Base-by-base conservation (phyloP, 176 grass and related monocot species). In the Oryza glumipatula region DNA sequence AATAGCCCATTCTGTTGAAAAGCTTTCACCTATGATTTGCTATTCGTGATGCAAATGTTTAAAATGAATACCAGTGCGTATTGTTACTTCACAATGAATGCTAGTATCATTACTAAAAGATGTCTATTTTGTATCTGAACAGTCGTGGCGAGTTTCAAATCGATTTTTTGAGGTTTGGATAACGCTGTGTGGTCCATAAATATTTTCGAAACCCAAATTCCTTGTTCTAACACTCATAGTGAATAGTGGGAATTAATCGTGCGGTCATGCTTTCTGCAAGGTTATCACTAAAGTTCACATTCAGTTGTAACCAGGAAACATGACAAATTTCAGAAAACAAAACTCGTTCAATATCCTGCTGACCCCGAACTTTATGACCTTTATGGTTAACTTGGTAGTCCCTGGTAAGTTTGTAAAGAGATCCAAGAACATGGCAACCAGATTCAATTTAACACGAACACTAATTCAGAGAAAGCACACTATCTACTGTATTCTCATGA, bases 401-500 rank as follows among this genome's bases (percentile, higher is more conserved):
- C 52, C 32, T 67, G 61, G 28, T 70, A 46, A 68, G 8, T 63
- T 23, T 19, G 19, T 61, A 22, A 21, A 45, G 9, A 77, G 30
- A 30, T 61, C 3, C 16, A 85, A n/a, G 9, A 70, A 77, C 65
- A 58, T 81, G 67, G 17, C 70, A 33, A 46, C 7, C 24, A 44
- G 68, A 70, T 24, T 47, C 11, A 36, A 4, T 35, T 51, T 64
- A 35, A 67, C 33, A 67, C 21, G n/a, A 52, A 79, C 46, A 80
- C 52, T n/a, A 66, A 48, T 72, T 66, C 15, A 19, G 14, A 46
- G 16, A 48, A 3, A 19, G 21, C 26, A 52, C 39, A 46, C 47
- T 78, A 44, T 70, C 5, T 44, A 66, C 64, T 12, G 35, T 79
- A 23, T 79, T 79, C n/a, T 14, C 24, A 60, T 84, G 45, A 84